Evolutionary conservation across 495 filamentous ascomycete genomes (phyloP), one percentile per base, ranked within the genome.

Genomic region (Xylaria nigripes): DNA sequence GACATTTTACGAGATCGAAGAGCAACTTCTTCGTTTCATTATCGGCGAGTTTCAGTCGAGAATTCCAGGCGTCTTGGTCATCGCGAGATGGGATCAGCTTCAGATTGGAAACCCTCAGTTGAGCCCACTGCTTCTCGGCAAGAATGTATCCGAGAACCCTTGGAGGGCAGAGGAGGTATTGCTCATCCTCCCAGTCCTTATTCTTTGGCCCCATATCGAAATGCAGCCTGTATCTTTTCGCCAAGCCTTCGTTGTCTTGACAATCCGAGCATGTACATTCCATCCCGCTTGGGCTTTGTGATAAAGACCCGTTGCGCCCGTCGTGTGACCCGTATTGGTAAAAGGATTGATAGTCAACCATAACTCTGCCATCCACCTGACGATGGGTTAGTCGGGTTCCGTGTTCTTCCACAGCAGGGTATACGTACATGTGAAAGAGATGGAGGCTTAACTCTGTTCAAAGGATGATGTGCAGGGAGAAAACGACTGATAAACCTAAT

Each of bases 81-180:
- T 50, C 43, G 32, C 24, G 16, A 29, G 30, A 6, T 4, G 24
- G 16, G 1, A 50, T 46, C 10, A 51, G 18, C n/a, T 64, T 54
- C 12, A 40, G 10, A 9, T 9, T 8, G 15, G 36, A 6, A 40
- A 69, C 60, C 23, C 30, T 8, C 9, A 69, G 34, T 48, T 65
- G 58, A 12, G 53, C 57, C 63, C 63, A 67, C n/a, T 60, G 36
- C 42, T 68, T 70, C n/a, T 63, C 52, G 19, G 44, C 50, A 1
- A 64, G 48, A 13, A 57, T 36, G 32, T 70, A 68, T 2, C 67
- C 66, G 19, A 70, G 48, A 1, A 69, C 48, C 22, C 67, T 55
- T 10, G 66, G 67, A n/a, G 67, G 66, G 41, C 58, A 66, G 0
- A 69, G 32, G 10, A 68, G 36, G 24, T 61, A 61, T 30, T 69